Evolutionary conservation across 257 asterid species (phyloP).

Genomic region (Thymus mandschuricus): DNA sequence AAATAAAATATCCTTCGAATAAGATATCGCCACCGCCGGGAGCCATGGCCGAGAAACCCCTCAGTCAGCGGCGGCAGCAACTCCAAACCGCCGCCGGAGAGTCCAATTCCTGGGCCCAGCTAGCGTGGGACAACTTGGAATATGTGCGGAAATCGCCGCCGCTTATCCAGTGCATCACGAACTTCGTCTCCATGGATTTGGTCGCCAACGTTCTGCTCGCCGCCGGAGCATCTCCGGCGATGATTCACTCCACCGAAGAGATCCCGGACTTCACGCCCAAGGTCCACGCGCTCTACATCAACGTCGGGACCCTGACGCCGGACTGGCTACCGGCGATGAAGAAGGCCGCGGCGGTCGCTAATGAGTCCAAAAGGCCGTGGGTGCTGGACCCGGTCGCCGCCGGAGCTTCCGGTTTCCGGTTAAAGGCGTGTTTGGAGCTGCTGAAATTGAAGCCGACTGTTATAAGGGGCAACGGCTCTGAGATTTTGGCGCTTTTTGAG

Average conservation of each 20-base stretch:
- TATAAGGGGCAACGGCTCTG: conserved; percentile 89
- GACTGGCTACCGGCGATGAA: conserved; percentile 91
- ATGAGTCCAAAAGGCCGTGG: conserved; percentile 68
- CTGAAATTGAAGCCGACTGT: conserved; percentile 70
- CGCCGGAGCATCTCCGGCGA: conserved; percentile 96
- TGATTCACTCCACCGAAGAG: conserved; percentile 75
- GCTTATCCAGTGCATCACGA: conserved; percentile 86
- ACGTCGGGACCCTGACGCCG: conserved; percentile 78
- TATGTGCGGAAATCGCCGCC: conserved; percentile 59
- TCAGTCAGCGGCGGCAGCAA: conserved; percentile 5
- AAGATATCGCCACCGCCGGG: not conserved
- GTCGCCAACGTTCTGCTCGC: conserved; percentile 86
- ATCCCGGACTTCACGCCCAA: conserved; percentile 87
- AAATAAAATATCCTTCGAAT: no score
- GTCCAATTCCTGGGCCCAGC: conserved; percentile 44
- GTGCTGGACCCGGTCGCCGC: conserved; percentile 96
- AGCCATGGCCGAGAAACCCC: conserved; percentile 41
- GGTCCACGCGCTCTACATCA: conserved; percentile 66
- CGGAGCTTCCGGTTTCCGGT: conserved; percentile 75
- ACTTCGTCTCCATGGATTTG: conserved; percentile 88
- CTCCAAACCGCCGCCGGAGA: not conserved
- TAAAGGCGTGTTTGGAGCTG: conserved; percentile 74
- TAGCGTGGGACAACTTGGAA: conserved; percentile 60
- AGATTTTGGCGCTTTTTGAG: conserved; percentile 77
- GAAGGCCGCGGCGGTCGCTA: conserved; percentile 67